Base-by-base conservation (phyloP, 768 basidiomycete genomes). In the Coprinellus micaceus region DNA sequence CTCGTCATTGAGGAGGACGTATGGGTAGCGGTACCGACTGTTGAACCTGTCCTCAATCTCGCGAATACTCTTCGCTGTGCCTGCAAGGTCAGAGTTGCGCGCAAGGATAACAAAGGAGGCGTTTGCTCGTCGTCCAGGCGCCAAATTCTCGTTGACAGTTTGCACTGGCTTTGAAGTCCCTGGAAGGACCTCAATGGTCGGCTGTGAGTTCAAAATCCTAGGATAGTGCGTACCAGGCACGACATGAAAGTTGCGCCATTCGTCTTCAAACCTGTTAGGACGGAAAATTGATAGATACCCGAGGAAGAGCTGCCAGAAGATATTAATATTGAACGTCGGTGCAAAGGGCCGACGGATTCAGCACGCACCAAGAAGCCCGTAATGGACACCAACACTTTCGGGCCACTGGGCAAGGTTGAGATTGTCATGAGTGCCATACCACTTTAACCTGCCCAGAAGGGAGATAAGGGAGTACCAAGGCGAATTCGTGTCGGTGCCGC, bases 1-100 rank as follows among this genome's bases (percentile, higher is more conserved):
- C 59, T 82, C 81, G 48, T 97, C 94, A 67, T 96, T 96, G 58
- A 98, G 74, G 71, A 97, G 89, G 24, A 93, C 86, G 69, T 90
- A 97, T 3, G 92, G 91, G 64, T 97, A 96, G 21, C 80, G 77
- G 62, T 82, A 89, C 58, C 78, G 81, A 43, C 76, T 73, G 71
- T 98, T 98, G 74, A 94, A 94, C 39, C 84, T 73, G 59, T 88
- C 82, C 71, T 96, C 94, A 59, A 93, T 71, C 67, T 88, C 81
- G 59, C 80, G 80, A 61, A 94, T 84, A 60, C 85, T 87, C 37
- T 72, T 71, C 52, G 88, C 70, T 43, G 85, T 80, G 17, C 79
- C 77, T n/a, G 77, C 60, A 6, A 86, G 61, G 57, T 91, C 88
- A 29, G 72, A 70, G 65, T 90, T 91, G 40, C 87, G 77, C 37